phyloP scores from a whole-genome alignment of 768 basidiomycete species.

The Lentinula lateritia region DNA sequence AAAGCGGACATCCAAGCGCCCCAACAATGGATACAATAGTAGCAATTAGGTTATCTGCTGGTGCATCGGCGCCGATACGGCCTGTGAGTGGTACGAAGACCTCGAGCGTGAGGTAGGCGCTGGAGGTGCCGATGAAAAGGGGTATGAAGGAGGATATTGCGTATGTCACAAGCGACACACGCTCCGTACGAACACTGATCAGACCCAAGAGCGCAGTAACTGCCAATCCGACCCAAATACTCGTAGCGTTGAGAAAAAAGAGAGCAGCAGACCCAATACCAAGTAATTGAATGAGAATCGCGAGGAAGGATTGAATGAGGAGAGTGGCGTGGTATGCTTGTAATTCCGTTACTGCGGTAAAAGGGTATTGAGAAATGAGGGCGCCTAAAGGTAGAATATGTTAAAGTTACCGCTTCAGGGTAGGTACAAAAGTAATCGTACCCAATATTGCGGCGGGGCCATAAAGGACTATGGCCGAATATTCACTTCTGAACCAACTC shows the following conservation, averaged over 20 bases:
- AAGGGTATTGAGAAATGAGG: constrained; percentile 54
- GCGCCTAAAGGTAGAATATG: constrained; percentile 37
- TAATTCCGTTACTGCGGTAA: constrained; percentile 49
- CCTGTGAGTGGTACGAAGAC: constrained; percentile 91
- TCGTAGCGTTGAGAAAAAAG: constrained; percentile 57
- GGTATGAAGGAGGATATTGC: not conserved
- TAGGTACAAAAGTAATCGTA: constrained; percentile 15
- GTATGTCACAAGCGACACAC: not conserved
- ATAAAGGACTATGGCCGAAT: constrained; percentile 60
- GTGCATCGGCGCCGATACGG: constrained; percentile 74
- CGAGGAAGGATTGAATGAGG: constrained; percentile 51
- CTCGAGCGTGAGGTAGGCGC: constrained; percentile 27
- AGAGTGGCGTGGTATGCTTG: constrained; percentile 56
- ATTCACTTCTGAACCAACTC: constrained; percentile 84
- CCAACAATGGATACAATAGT: constrained; percentile 59
- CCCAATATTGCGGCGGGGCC: constrained; percentile 72
- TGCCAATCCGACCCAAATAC: constrained; percentile 52
- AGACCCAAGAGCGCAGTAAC: constrained; percentile 46
- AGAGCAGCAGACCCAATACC: constrained; percentile 74
- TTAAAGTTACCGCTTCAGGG: not conserved
- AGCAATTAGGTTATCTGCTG: constrained; percentile 86
- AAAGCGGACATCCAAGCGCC: constrained; percentile 49
- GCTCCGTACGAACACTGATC: constrained; percentile 35
- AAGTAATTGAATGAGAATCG: constrained; percentile 54
- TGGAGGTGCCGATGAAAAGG: not conserved